These are phyloP conservation scores for Nakataea oryzae DNA, from an alignment of 2,329 filamentous ascomycete species.

Conservation along the genomic window DNA sequence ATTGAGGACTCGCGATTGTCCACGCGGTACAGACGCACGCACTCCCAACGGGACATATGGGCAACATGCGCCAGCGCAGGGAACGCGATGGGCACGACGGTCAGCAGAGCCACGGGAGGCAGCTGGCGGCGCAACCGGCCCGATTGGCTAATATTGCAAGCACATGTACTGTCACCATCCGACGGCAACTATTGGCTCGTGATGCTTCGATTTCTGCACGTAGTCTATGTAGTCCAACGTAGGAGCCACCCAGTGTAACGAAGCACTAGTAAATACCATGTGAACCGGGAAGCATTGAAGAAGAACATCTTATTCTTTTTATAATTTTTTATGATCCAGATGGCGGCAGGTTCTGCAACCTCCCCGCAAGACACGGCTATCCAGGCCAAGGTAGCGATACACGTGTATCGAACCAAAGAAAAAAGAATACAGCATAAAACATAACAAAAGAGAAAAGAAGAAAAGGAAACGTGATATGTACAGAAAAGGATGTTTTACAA, in stretches of 20 bases:
- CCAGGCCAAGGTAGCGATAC: no score
- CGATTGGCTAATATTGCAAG: not conserved
- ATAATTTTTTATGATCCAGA: no score
- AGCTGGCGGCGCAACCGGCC: no score
- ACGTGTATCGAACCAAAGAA: no score
- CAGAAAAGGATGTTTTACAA: not conserved
- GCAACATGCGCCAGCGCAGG: slow-evolving; percentile 22
- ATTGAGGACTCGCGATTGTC: slow-evolving; percentile 27
- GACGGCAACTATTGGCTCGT: not conserved
- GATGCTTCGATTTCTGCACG: not conserved
- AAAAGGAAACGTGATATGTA: not conserved
- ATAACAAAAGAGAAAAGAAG: not conserved
- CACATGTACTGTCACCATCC: not conserved
- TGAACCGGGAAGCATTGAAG: no score
- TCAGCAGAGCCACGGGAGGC: no score
- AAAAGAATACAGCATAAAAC: not conserved
- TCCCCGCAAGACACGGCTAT: no score
- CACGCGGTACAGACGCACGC: slow-evolving; percentile 24
- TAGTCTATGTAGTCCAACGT: no score
- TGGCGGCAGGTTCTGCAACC: no score
- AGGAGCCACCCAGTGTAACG: no score
- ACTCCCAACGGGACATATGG: slow-evolving; percentile 25
- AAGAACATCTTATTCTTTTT: no score
- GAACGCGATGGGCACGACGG: slow-evolving; percentile 19
- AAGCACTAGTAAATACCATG: no score